Evolutionary conservation across 108 stramenopile genomes (phyloP), one percentile per base, ranked within the genome.

Genomic region (Chaetoceros muelleri): DNA sequence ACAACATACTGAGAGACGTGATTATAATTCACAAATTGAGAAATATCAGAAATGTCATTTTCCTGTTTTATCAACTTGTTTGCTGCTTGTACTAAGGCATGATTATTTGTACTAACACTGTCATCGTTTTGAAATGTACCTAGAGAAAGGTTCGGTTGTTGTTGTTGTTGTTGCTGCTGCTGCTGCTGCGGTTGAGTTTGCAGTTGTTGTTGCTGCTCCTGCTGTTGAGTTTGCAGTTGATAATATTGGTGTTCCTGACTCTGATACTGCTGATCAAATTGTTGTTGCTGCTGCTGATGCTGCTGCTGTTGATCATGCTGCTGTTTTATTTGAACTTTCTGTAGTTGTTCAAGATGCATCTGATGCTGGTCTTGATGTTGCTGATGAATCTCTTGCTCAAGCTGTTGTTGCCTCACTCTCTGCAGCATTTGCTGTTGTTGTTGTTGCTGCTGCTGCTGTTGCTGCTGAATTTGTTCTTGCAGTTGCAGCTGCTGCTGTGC

Each of bases 391-490:
- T 44, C 13, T 44, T 44, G 63, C 26, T 71, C 70, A 24, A 28
- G 44, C 48, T 65, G 44, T 44, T 44, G 44, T 53, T 62, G 70
- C 3, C 58, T n/a, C n/a, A n/a, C n/a, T n/a, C n/a, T n/a, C n/a
- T n/a, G n/a, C n/a, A n/a, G n/a, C n/a, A n/a, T n/a, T n/a, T n/a
- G 63, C 10, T 64, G 70, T 16, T 45, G 27, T 28, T 28, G 16
- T 55, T 54, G 70, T 71, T 71, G 18, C 49, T 51, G 51, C 58
- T 20, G 2, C 58, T 60, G 0, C 44, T 23, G 51, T 20, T 54
- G 2, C 30, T 30, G 3, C 40, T 48, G 34, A 25, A 24, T 28
- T 70, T 58, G 59, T 71, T 71, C 47, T 65, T 71, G 2, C n/a
- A 0, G 1, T 55, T 49, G 2, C 24, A 8, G 31, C 60, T 65